phyloP scores from a whole-genome alignment of 1,284 basidiomycete genomes.

The Cryptococcus maquisensis region DNA sequence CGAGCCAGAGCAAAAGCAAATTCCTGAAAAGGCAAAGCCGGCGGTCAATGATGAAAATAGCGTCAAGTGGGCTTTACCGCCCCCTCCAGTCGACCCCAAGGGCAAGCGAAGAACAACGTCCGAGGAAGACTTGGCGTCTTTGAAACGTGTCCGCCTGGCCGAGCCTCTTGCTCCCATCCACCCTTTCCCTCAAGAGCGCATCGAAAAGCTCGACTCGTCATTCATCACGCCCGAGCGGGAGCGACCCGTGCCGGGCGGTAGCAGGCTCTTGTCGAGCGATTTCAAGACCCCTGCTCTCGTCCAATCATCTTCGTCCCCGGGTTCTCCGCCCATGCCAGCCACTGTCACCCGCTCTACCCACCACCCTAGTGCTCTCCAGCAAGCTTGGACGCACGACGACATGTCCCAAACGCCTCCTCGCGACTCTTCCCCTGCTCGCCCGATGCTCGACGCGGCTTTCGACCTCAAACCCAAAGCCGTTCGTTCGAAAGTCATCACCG shows the following conservation, averaged over 20 bases:
- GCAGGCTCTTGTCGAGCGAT: conserved; percentile 22
- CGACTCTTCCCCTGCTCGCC: conserved; percentile 23
- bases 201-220: conserved; percentile 29
- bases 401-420: conserved; percentile 17
- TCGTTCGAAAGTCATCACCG: background rate
- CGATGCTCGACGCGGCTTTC: conserved; percentile 38
- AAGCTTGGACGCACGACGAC: conserved; percentile 44
- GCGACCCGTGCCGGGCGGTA: conserved; percentile 13
- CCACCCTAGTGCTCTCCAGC: conserved; percentile 37
- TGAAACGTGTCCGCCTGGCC: conserved; percentile 32
- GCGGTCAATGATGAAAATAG: background rate
- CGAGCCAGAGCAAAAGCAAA: background rate
- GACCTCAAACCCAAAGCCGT: conserved; percentile 36
- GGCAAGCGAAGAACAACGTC: conserved; percentile 18
- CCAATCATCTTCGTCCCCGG: conserved; percentile 44
- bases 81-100: conserved; percentile 17
- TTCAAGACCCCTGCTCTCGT: conserved; percentile 44
- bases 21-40: background rate
- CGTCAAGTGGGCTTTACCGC: conserved; percentile 2
- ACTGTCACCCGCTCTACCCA: conserved; percentile 40
- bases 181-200: conserved; percentile 21
- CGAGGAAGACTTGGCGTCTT: conserved; percentile 37
- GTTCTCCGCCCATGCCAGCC: conserved; percentile 47
- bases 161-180: conserved; percentile 35
- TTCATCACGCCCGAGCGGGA: conserved; percentile 43